A percentile compares a stretch with the other conserved stretches of the same genome.
Conservation (phyloP, 108 stramenopile genomes). For the Conticribra guillardii region DNA sequence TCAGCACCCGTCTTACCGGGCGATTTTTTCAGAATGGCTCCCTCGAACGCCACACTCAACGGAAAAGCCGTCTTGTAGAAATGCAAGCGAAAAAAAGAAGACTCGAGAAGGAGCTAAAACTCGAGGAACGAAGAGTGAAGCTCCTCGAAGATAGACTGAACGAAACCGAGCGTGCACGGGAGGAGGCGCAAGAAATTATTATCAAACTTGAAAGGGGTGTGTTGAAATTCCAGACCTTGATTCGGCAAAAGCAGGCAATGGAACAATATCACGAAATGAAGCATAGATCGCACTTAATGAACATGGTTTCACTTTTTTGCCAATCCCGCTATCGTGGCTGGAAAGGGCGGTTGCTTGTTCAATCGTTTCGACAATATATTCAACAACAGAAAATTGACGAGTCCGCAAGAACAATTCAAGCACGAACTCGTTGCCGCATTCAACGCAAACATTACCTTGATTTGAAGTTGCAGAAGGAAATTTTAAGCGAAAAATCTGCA, state of each 20-base stretch:
- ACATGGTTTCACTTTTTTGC: slow-evolving; percentile 18
- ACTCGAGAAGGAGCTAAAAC: slow-evolving; percentile 29
- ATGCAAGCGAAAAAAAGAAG: slow-evolving; percentile 37
- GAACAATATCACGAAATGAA: slow-evolving; percentile 21
- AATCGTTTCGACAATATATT: slow-evolving; percentile 25
- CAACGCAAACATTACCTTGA: slow-evolving; percentile 22
- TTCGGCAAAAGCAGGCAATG: slow-evolving; percentile 32
- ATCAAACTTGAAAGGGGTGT: slow-evolving; percentile 23
- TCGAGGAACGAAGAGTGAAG: slow-evolving; percentile 32
- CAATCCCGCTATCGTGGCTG: slow-evolving; percentile 38
- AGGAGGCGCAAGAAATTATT: slow-evolving; percentile 23
- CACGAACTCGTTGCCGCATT: slow-evolving; percentile 7
- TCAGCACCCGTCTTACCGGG: slow-evolving; percentile 38
- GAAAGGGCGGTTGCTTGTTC: slow-evolving; percentile 21
- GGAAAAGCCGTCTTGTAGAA: slow-evolving; percentile 25
- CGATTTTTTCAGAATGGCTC: slow-evolving; percentile 46
- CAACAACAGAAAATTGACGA: slow-evolving; percentile 18
- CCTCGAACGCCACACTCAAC: slow-evolving; percentile 38
- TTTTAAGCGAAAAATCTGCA: slow-evolving; percentile 31
- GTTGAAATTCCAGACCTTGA: slow-evolving; percentile 18
- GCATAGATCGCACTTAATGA: slow-evolving; percentile 17
- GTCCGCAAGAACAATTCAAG: slow-evolving; percentile 27
- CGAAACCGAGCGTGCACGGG: slow-evolving; percentile 28
- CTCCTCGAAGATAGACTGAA: slow-evolving; percentile 18
- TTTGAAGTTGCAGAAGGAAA: slow-evolving; percentile 12